phyloP scores from a whole-genome alignment of 768 basidiomycete genomes.

The Amanita exitialis region DNA sequence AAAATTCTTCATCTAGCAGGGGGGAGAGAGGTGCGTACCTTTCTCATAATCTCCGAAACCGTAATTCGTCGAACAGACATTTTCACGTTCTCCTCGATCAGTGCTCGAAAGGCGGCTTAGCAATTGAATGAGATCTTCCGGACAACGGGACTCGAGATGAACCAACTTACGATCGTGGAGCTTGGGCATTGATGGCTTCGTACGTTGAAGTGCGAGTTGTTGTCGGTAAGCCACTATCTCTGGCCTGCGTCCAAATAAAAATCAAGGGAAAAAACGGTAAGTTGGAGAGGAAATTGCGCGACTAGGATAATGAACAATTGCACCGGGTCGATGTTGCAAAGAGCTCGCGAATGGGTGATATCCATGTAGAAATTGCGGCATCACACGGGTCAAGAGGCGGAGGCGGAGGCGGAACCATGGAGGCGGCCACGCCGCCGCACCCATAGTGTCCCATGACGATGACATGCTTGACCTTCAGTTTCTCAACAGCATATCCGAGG shows the following conservation, averaged over 20 bases:
- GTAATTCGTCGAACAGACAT: slow-evolving; percentile 11
- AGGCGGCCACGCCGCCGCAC: slow-evolving; percentile 14
- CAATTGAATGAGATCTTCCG: background rate
- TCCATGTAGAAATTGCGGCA: slow-evolving; percentile 14
- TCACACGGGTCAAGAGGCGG: slow-evolving; percentile 5
- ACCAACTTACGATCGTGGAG: slow-evolving; percentile 11
- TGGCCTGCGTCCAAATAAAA: slow-evolving; percentile 5
- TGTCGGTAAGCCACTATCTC: slow-evolving; percentile 13
- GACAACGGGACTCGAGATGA: background rate
- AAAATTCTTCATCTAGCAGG: background rate
- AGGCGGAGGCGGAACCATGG: slow-evolving; percentile 9
- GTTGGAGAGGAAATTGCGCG: background rate
- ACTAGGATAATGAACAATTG: background rate
- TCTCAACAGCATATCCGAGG: slow-evolving; percentile 12
- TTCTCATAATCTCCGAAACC: background rate
- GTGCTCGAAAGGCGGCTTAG: slow-evolving; percentile 14
- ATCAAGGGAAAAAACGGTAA: background rate
- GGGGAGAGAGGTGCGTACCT: background rate
- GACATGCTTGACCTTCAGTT: slow-evolving; percentile 13
- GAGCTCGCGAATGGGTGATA: slow-evolving; percentile 15
- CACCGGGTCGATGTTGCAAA: slow-evolving; percentile 14
- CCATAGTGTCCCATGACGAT: slow-evolving; percentile 18
- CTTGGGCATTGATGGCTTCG: slow-evolving; percentile 9
- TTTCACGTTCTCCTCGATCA: slow-evolving; percentile 15
- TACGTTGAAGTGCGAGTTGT: slow-evolving; percentile 1